A percentile compares a stretch with the other conserved stretches of the same genome.
Evolutionary conservation across 2,329 filamentous ascomycete genomes (phyloP).

Genomic region (Metarhizium humberi): DNA sequence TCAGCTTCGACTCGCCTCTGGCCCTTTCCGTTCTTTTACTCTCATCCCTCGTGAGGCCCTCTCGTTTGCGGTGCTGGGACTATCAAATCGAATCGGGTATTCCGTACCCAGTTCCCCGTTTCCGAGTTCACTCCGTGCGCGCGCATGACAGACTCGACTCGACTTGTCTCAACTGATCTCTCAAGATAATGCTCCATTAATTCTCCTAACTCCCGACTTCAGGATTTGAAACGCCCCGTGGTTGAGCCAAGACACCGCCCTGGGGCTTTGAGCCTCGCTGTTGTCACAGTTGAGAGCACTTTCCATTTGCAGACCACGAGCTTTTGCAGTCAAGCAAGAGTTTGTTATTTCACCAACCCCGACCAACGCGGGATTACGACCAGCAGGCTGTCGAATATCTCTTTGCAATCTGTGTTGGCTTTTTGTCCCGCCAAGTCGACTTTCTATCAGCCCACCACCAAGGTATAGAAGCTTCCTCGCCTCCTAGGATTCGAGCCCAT

Average conservation of each 20-base stretch:
- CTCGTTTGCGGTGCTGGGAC: neutral
- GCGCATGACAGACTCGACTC: too few species aligned
- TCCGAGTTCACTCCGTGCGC: too few species aligned
- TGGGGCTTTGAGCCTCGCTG: neutral
- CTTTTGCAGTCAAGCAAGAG: neutral
- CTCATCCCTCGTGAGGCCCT: neutral
- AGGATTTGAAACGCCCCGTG: neutral
- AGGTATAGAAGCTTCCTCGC: neutral
- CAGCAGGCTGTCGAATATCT: conserved; percentile 3
- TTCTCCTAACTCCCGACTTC: neutral
- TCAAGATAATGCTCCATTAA: too few species aligned
- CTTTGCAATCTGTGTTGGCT: neutral
- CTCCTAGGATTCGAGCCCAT: neutral
- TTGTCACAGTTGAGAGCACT: neutral
- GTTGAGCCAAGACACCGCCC: neutral
- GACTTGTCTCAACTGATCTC: too few species aligned
- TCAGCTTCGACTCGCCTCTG: conserved; percentile 1
- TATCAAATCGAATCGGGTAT: too few species aligned
- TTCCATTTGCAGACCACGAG: neutral
- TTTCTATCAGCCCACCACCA: neutral
- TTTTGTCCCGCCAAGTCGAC: neutral
- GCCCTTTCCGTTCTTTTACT: conserved; percentile 4
- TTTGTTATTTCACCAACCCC: neutral
- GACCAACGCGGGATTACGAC: conserved; percentile 1
- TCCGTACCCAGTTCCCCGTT: too few species aligned